Evolutionary conservation across 331 rosid species (phyloP).

Genomic region (Malus hybrid): DNA sequence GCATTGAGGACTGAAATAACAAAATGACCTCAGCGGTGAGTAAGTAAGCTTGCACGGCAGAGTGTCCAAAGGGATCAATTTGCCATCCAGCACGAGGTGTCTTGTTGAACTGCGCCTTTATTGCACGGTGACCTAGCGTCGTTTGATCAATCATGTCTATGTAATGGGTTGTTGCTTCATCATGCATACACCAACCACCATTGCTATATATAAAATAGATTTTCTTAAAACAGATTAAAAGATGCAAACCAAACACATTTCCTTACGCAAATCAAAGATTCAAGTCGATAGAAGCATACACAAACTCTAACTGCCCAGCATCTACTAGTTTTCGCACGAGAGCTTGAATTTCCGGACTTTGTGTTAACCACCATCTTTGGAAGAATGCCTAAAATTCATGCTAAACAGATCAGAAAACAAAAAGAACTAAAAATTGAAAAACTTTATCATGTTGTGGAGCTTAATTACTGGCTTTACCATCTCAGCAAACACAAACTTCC

Average conservation of each 20-base stretch:
- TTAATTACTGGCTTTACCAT: conserved; percentile 30
- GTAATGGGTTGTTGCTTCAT: conserved; percentile 82
- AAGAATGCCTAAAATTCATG: conserved; percentile 50
- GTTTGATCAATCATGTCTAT: conserved; percentile 96
- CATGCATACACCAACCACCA: conserved; percentile 98
- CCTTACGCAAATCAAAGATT: neutral
- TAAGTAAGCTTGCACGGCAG: conserved; percentile 79
- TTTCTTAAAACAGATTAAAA: neutral
- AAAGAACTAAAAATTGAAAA: neutral
- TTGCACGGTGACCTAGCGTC: conserved; percentile 57
- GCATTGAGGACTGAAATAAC: neutral
- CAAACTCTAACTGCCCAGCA: conserved; percentile 57
- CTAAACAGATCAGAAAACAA: neutral
- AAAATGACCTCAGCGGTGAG: conserved; percentile 57
- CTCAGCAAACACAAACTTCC: conserved; percentile 76
- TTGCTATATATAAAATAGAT: conserved; percentile 27
- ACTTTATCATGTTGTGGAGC: neutral
- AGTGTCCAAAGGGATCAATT: conserved; percentile 90
- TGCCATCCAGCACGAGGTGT: conserved; percentile 82
- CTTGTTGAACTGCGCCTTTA: conserved; percentile 52
- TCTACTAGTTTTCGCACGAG: conserved; percentile 53
- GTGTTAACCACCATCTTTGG: conserved; percentile 78
- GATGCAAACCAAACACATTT: neutral
- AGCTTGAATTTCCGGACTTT: conserved; percentile 50
- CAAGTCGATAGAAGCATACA: conserved; percentile 30